Percentiles rank a stretch among this genome's conserved stretches.
phyloP scores from a whole-genome alignment of 2,329 filamentous ascomycete genomes.

The Aschersonia sp. region DNA sequence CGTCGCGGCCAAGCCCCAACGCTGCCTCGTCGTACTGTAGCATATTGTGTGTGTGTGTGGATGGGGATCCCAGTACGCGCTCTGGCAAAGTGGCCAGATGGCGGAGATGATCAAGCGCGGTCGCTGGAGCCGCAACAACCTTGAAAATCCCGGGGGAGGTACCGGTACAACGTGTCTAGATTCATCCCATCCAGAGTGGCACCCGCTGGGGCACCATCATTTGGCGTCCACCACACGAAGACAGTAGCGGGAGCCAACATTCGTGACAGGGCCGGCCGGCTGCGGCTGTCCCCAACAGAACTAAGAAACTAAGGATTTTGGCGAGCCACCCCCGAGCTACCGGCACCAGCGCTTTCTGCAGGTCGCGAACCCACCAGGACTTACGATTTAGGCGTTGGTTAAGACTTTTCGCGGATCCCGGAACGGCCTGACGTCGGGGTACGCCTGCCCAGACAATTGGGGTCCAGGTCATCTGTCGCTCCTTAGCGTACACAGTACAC shows the following conservation, averaged over 20 bases:
- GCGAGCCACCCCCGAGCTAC: conserved; percentile 5
- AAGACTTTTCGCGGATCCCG: neutral
- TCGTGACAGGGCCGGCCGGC: neutral
- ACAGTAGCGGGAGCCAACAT: neutral
- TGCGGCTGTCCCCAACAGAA: conserved; percentile 24
- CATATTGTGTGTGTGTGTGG: too few species aligned
- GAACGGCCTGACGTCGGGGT: neutral
- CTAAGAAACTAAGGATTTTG: conserved; percentile 15
- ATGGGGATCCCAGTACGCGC: too few species aligned
- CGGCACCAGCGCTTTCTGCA: neutral
- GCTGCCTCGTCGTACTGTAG: too few species aligned
- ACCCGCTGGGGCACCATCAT: neutral
- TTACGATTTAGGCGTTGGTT: neutral
- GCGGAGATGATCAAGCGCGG: too few species aligned
- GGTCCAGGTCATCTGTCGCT: neutral
- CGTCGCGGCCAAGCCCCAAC: too few species aligned
- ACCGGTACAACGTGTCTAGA: neutral
- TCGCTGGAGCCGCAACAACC: too few species aligned
- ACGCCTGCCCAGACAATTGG: neutral
- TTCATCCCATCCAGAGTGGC: neutral
- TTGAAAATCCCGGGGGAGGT: neutral
- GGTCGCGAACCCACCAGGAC: neutral
- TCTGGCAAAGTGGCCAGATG: too few species aligned
- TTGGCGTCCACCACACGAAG: neutral
- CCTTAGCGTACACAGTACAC: neutral